phyloP scores from a whole-genome alignment of 108 stramenopile species.

The Nitzschia sp. region DNA sequence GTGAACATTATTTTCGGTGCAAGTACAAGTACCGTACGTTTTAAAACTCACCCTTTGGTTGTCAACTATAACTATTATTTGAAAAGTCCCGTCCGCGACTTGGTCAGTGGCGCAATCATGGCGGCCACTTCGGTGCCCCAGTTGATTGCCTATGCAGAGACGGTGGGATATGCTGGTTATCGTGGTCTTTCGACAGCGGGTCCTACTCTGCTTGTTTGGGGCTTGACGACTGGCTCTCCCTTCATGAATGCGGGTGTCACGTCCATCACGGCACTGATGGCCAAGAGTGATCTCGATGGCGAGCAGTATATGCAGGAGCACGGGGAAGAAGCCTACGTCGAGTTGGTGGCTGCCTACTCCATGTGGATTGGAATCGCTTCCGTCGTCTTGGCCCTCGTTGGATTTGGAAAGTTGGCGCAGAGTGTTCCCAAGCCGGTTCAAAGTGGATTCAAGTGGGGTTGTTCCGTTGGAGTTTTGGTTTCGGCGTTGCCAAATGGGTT shows the following conservation, averaged over 20 bases:
- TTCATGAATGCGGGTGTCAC: slow-evolving; percentile 83
- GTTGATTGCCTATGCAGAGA: slow-evolving; percentile 85
- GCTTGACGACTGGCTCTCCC: slow-evolving; percentile 74
- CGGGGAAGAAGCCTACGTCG: slow-evolving; percentile 78
- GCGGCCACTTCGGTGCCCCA: slow-evolving; percentile 86
- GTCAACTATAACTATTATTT: background rate
- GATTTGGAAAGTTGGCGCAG: slow-evolving; percentile 67
- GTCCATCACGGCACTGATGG: slow-evolving; percentile 77
- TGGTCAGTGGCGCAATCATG: slow-evolving; percentile 78
- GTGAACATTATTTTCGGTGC: background rate
- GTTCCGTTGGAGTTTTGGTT: slow-evolving; percentile 69
- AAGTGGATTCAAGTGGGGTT: slow-evolving; percentile 87
- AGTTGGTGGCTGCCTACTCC: slow-evolving; percentile 73
- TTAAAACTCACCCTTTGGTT: background rate
- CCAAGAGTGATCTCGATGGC: slow-evolving; percentile 71
- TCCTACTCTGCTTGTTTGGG: slow-evolving; percentile 68
- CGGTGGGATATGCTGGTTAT: slow-evolving; percentile 75
- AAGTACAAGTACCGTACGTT: background rate
- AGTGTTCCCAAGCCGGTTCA: slow-evolving; percentile 62
- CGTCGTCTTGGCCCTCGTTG: slow-evolving; percentile 55
- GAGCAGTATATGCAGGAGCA: slow-evolving; percentile 65
- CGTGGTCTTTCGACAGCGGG: slow-evolving; percentile 79
- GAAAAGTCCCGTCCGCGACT: slow-evolving; percentile 58
- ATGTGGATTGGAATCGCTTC: slow-evolving; percentile 71
- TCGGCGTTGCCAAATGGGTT: slow-evolving; percentile 78